These are phyloP conservation scores for Pythium coloratum DNA, from an alignment of 352 stramenopile species.

Conservation along the genomic window DNA sequence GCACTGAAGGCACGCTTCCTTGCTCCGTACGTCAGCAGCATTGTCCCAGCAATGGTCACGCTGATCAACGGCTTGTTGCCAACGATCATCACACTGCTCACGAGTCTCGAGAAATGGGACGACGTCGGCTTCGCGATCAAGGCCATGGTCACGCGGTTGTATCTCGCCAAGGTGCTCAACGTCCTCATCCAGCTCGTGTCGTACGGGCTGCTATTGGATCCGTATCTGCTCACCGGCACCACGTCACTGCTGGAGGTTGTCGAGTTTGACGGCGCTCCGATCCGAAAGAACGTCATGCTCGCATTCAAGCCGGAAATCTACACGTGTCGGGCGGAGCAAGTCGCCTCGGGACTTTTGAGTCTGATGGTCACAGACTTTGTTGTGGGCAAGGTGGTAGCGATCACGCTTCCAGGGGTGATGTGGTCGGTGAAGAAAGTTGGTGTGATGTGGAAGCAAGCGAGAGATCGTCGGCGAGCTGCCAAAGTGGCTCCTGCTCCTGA, in stretches of 20 bases:
- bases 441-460: conserved; percentile 16
- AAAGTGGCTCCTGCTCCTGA: neutral
- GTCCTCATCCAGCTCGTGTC: conserved; percentile 80
- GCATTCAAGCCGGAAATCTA: conserved; percentile 55
- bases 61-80: conserved; percentile 76
- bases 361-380: conserved; percentile 79
- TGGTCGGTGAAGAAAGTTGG: conserved; percentile 12
- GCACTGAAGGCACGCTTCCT: conserved; percentile 41
- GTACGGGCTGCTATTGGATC: conserved; percentile 66
- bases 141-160: conserved; percentile 77
- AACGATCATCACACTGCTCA: conserved; percentile 62
- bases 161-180: conserved; percentile 84
- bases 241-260: conserved; percentile 37
- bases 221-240: conserved; percentile 52
- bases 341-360: conserved; percentile 58
- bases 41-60: conserved; percentile 71
- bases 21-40: conserved; percentile 53
- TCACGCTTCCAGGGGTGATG: conserved; percentile 32
- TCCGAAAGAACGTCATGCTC: conserved; percentile 67
- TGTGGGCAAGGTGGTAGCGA: conserved; percentile 55
- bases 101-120: conserved; percentile 74
- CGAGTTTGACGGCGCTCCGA: conserved; percentile 39
- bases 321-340: conserved; percentile 60
- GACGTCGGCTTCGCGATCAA: conserved; percentile 80
- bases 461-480: neutral